A percentile compares a stretch with the other conserved stretches of the same genome.
phyloP scores from a whole-genome alignment of 805 yeast species.

The Candida maltosa region DNA sequence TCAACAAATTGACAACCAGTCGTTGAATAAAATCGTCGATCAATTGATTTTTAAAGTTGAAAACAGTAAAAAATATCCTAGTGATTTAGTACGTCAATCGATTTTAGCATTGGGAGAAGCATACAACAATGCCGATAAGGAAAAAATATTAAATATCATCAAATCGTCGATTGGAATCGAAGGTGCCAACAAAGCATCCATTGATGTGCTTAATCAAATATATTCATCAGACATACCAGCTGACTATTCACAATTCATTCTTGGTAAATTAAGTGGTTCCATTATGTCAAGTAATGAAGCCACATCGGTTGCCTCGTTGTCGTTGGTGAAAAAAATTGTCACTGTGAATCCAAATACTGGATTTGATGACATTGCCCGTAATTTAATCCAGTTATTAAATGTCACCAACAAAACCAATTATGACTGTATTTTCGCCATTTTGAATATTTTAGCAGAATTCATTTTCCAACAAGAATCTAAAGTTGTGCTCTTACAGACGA shows the following conservation, averaged over 20 bases:
- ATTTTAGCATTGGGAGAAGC: constrained; percentile 22
- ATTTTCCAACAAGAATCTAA: constrained; percentile 3
- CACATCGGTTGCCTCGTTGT: constrained; percentile 18
- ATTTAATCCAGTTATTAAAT: constrained; percentile 7
- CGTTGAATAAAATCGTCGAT: constrained; percentile 11
- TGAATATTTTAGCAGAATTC: constrained; percentile 2
- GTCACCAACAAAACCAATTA: constrained; percentile 6
- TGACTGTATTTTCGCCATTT: constrained; percentile 6
- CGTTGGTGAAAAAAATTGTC: constrained; percentile 12
- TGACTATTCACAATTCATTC: constrained; percentile 12
- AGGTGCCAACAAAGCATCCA: constrained; percentile 20
- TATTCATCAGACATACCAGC: constrained; percentile 4
- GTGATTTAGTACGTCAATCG: constrained; percentile 26
- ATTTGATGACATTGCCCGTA: constrained; percentile 2
- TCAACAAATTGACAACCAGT: neutral
- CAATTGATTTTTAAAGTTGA: constrained; percentile 16
- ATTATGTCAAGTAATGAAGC: constrained; percentile 27
- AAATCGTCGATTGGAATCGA: constrained; percentile 23
- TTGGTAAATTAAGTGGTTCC: constrained; percentile 16
- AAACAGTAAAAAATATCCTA: constrained; percentile 21
- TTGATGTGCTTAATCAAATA: constrained; percentile 21
- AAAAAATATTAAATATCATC: constrained; percentile 13
- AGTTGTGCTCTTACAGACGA: constrained; percentile 4
- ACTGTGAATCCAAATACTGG: neutral
- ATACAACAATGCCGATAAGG: constrained; percentile 6